phyloP scores from a whole-genome alignment of 106 monocot species.

The Cymbidium sinense region DNA sequence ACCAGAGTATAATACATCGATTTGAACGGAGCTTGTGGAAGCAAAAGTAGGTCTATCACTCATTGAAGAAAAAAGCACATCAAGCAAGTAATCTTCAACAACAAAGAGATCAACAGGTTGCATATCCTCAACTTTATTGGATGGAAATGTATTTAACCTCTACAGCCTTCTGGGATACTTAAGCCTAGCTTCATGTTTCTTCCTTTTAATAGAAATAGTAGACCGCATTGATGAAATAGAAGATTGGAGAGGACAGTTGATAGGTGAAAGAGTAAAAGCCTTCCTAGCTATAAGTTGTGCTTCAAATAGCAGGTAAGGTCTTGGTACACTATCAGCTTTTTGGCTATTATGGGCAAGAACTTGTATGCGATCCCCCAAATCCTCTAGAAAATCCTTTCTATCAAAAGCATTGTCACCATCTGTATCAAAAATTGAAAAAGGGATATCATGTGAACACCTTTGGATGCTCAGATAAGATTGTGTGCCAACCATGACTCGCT shows the following conservation, averaged over 20 bases:
- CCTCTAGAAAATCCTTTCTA: too few species aligned
- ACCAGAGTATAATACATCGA: too few species aligned
- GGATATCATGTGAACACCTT: slow-evolving; percentile 37
- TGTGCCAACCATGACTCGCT: slow-evolving; percentile 73
- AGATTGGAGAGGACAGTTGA: slow-evolving; percentile 55
- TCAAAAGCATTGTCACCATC: slow-evolving; percentile 36
- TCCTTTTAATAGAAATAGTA: slow-evolving; percentile 34
- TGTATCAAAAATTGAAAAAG: slow-evolving; percentile 44
- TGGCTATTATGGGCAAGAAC: too few species aligned
- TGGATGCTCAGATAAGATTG: slow-evolving; percentile 86
- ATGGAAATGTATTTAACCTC: slow-evolving; percentile 82
- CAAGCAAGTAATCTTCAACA: slow-evolving; percentile 89
- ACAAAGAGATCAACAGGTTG: slow-evolving; percentile 90
- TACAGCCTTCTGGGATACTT: slow-evolving; percentile 73
- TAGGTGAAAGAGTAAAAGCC: slow-evolving; percentile 54
- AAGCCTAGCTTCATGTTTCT: slow-evolving; percentile 63
- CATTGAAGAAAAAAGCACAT: slow-evolving; percentile 98
- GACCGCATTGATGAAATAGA: slow-evolving; percentile 22
- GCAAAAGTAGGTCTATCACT: too few species aligned
- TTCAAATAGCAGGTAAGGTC: slow-evolving; percentile 80
- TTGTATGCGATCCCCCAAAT: too few species aligned
- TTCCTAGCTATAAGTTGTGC: slow-evolving; percentile 82
- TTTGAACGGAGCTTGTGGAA: too few species aligned
- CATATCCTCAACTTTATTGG: slow-evolving; percentile 82
- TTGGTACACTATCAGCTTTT: too few species aligned